Base-by-base conservation (phyloP, 495 filamentous ascomycete species). In the Penicillium flavigenum region DNA sequence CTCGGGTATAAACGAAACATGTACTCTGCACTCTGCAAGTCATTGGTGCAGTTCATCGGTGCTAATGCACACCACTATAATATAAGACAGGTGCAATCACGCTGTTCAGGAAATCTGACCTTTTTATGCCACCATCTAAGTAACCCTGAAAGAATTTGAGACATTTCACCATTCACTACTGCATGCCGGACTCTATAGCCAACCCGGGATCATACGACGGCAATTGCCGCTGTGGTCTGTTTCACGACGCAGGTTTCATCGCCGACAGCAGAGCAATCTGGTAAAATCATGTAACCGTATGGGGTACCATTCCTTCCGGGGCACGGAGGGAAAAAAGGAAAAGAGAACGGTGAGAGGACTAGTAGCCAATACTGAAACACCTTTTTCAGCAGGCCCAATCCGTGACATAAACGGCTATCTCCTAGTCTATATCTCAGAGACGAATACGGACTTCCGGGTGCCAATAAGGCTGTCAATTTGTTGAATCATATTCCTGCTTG, bases 351-450 rank as follows among this genome's bases (percentile, higher is more conserved):
- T 6, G 17, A 22, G 5, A 17, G 5, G 2, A 41, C 27, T 11
- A 48, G 8, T 31, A 29, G 27, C 2, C 8, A 9, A 4, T 4
- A 6, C 24, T 49, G 36, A 36, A 22, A 20, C 2, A 14, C 16
- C 11, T 51, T 27, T 19, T 6, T 14, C 22, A n/a, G 2, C 29
- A 51, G 42, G 56, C 39, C 42, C 56, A 27, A 58, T 58, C 16
- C 52, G 48, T 39, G 32, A 11, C 27, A 51, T 41, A 42, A 58
- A 51, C 12, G 48, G 56, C 27, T 58, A 58, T 38, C 14, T 58
- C 27, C 31, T 32, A 4, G 41, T 58, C 31, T 39, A 58, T 20
- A 19, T 10, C 26, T 3, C 11, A 20, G 39, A 39, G n/a, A 5
- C 8, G 3, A 47, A 22, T 39, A 3, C 22, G 22, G 31, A 14